Percentiles rank a stretch among this genome's conserved stretches.
Evolutionary conservation across 2,329 filamentous ascomycete genomes (phyloP).

Genomic region (Echinosphaeria canescens): DNA sequence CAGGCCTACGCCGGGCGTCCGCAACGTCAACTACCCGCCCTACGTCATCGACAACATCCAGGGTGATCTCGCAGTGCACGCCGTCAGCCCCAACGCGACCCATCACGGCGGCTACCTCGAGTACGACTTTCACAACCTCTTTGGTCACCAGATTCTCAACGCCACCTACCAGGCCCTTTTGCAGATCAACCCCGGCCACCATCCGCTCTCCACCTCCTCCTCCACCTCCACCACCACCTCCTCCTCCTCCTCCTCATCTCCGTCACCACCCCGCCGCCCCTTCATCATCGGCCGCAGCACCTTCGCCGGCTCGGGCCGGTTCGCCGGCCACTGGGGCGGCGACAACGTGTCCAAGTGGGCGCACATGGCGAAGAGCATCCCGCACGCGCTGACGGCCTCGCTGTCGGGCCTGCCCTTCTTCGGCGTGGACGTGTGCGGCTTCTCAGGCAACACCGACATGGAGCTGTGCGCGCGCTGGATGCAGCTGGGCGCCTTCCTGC

Average conservation of each 20-base stretch:
- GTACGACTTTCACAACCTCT: conserved; percentile 62
- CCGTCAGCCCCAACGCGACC: conserved; percentile 43
- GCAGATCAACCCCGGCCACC: conserved; percentile 31
- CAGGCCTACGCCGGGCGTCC: too few species aligned
- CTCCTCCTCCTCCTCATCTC: too few species aligned
- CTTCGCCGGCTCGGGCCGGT: conserved; percentile 46
- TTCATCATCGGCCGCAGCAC: conserved; percentile 58
- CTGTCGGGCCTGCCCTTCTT: conserved; percentile 50
- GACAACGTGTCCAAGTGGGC: conserved; percentile 34
- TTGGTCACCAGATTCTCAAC: conserved; percentile 55
- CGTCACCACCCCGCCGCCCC: conserved; percentile 20
- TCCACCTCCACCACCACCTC: too few species aligned
- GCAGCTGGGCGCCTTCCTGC: conserved; percentile 47
- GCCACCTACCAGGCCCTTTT: conserved; percentile 45
- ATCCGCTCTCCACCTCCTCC: too few species aligned
- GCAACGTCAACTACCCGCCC: conserved; percentile 39
- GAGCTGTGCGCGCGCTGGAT: conserved; percentile 59
- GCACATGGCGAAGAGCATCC: conserved; percentile 34
- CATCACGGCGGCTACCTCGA: conserved; percentile 45
- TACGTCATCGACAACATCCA: conserved; percentile 41
- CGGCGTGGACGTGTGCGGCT: conserved; percentile 61
- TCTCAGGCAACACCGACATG: conserved; percentile 42
- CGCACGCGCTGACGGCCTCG: conserved; percentile 31
- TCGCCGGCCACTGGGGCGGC: conserved; percentile 40
- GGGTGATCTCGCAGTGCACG: conserved; percentile 29